Base-by-base conservation (phyloP, 1,139 yeast genomes). In the Magnusiomyces sp. region DNA sequence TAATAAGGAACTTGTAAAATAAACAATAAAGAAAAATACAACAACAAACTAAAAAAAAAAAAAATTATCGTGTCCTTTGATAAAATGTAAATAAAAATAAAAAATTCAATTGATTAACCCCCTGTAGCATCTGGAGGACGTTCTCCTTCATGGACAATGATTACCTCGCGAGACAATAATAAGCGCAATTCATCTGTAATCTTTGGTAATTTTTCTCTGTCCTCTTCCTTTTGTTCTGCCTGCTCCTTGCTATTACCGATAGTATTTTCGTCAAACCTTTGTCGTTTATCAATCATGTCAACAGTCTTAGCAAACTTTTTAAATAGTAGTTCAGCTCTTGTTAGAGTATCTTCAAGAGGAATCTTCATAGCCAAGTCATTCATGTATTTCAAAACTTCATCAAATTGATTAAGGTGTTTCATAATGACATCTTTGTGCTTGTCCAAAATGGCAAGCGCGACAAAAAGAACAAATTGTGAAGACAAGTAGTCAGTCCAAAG, bases 311-410 rank as follows among this genome's bases (percentile, higher is more conserved):
- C 77, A 65, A 89, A 92, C 58, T 85, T 77, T 58, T 86, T 73
- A 63, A 88, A 92, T 44, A 92, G 70, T 37, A 87, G 71, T 63
- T 92, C 97, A 11, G 95, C 81, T 46, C 97, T 71, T 11, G 86
- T 80, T 50, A 90, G 73, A 45, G 88, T 70, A 56, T 85, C 92
- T 46, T 83, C 79, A 59, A 89, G 69, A 54, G 87, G 80, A 70
- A 89, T 72, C 4, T 80, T 76, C 74, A 83, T 83, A 47, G 88
- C 80, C 55, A 94, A 73, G 59, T 92, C 97, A 66, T 92, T 92
- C 79, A 92, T 85, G 64, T 86, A 94, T 70, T 86, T 88, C 59
- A 92, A 74, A 17, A 92, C 92, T 63, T 90, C 96, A 62, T 92
- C 98, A 68, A 92, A 90, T 54, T 82, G 79, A 36, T 71, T 71